Evolutionary conservation across 257 asterid genomes (phyloP).

Genomic region (Sherardia arvensis): DNA sequence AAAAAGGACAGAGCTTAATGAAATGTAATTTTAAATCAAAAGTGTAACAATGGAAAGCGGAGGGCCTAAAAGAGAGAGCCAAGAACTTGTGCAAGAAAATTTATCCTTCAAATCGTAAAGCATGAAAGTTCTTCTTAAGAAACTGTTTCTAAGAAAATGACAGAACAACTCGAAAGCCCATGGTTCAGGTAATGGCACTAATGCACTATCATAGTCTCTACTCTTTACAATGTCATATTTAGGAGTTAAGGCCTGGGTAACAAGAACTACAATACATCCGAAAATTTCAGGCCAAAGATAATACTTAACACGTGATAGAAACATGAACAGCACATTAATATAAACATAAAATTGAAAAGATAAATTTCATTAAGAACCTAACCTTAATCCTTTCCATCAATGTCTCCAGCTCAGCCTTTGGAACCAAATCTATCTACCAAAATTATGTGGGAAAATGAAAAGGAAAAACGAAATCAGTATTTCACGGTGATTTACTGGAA

Average conservation of each 20-base stretch:
- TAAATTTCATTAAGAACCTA: neutral
- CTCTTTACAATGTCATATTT: neutral
- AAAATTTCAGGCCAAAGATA: neutral
- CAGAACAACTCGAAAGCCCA: neutral
- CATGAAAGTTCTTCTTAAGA: neutral
- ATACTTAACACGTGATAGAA: neutral
- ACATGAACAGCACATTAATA: neutral
- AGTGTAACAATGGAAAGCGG: too few relatives aligned
- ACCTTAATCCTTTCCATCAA: slow-evolving; percentile 68
- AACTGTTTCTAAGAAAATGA: neutral
- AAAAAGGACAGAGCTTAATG: neutral
- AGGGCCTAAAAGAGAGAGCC: neutral
- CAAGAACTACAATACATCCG: neutral
- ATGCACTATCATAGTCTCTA: neutral
- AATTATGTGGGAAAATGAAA: slow-evolving; percentile 18
- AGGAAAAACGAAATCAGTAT: slow-evolving; percentile 2
- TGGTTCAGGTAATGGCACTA: neutral
- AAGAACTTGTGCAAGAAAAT: neutral
- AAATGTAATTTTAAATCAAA: neutral
- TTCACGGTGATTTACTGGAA: slow-evolving; percentile 12
- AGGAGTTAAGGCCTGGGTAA: neutral
- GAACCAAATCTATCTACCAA: slow-evolving; percentile 75
- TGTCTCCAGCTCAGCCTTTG: slow-evolving; percentile 60
- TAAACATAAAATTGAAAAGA: neutral
- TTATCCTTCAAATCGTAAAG: neutral